Percentiles rank a stretch among this genome's conserved stretches.
These are phyloP conservation scores for Talaromyces sp. DNA, from an alignment of 2,329 filamentous ascomycete species.

Conservation along the genomic window DNA sequence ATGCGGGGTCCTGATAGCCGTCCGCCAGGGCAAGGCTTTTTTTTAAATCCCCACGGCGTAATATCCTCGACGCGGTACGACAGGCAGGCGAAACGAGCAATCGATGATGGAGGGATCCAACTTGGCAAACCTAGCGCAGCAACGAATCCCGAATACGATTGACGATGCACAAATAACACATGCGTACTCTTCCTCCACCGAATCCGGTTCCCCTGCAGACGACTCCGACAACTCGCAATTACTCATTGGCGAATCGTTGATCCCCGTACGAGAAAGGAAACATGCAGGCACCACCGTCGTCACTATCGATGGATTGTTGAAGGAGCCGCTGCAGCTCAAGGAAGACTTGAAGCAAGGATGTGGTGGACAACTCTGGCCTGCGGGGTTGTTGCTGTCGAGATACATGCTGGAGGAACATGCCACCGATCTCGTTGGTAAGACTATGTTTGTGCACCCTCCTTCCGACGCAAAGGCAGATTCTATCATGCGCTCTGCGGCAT, in stretches of 20 bases:
- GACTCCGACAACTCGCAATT: slow-evolving; percentile 31
- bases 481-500: background rate
- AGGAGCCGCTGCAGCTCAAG: slow-evolving; percentile 67
- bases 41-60: background rate
- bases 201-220: background rate
- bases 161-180: slow-evolving; percentile 1
- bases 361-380: slow-evolving; percentile 91
- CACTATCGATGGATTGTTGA: slow-evolving; percentile 71
- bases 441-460: slow-evolving; percentile 61
- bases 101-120: background rate
- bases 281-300: slow-evolving; percentile 50
- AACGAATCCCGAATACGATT: background rate
- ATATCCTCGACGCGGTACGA: background rate
- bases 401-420: slow-evolving; percentile 76
- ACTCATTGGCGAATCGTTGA: slow-evolving; percentile 53
- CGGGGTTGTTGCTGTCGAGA: slow-evolving; percentile 80
- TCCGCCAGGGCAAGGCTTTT: background rate
- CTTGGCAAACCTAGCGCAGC: background rate
- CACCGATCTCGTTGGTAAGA: slow-evolving; percentile 60
- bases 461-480: background rate
- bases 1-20: background rate
- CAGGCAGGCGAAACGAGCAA: background rate
- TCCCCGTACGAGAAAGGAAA: slow-evolving; percentile 54
- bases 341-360: slow-evolving; percentile 87
- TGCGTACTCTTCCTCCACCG: background rate